A percentile compares a stretch with the other conserved stretches of the same genome.
Conservation (phyloP, 192 early-diverging fungal genomes). For the Chytriomyces confervae region DNA sequence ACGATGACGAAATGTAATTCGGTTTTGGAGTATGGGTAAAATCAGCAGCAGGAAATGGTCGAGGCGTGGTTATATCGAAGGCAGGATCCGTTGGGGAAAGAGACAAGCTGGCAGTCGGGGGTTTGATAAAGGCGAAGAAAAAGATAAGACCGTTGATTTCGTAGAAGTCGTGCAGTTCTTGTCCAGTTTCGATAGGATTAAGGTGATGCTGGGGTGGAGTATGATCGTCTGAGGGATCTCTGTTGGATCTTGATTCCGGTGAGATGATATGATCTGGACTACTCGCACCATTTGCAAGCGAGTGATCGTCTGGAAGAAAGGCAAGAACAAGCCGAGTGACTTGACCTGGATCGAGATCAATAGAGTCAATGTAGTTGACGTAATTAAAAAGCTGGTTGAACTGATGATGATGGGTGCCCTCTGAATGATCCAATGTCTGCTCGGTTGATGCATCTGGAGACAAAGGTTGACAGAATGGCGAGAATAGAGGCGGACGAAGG, state of each 20-base stretch:
- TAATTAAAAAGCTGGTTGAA: constrained; percentile 96
- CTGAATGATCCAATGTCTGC: too few relatives aligned
- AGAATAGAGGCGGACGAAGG: constrained; percentile 46
- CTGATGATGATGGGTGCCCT: constrained; percentile 43
- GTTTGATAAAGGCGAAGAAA: constrained; percentile 73
- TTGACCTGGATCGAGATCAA: constrained; percentile 70
- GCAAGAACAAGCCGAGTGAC: constrained; percentile 78
- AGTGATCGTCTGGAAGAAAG: constrained; percentile 69
- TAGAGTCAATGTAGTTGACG: constrained; percentile 78
- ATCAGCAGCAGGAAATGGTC: background rate
- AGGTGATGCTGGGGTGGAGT: constrained; percentile 5
- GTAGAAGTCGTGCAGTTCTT: constrained; percentile 69
- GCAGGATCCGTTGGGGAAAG: too few relatives aligned
- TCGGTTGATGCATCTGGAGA: too few relatives aligned
- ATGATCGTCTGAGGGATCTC: constrained; percentile 31
- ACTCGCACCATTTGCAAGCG: background rate
- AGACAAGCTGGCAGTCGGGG: background rate
- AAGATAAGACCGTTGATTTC: constrained; percentile 85
- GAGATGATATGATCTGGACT: background rate
- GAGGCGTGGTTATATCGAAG: background rate
- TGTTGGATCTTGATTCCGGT: background rate
- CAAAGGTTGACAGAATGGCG: background rate
- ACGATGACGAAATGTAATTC: background rate
- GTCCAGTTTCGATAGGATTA: constrained; percentile 48
- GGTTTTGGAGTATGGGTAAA: background rate